Evolutionary conservation across 1,139 yeast genomes (phyloP).

Genomic region (Suhomyces yuchorum): DNA sequence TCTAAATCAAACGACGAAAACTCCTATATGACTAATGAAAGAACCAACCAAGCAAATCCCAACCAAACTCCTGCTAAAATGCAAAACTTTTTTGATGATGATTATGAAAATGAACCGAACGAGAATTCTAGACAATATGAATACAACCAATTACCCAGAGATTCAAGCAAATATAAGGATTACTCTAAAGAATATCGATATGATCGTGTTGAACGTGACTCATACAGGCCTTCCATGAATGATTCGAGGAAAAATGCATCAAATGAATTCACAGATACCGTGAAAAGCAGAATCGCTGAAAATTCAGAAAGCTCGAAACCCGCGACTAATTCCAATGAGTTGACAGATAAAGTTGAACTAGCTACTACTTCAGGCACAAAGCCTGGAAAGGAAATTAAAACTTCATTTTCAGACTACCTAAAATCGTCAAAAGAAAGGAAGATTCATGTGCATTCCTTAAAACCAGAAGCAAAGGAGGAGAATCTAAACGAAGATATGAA

Average conservation of each 20-base stretch:
- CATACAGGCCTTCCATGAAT: background rate
- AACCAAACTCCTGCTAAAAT: conserved; percentile 14
- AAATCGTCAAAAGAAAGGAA: conserved; percentile 15
- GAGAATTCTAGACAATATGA: background rate
- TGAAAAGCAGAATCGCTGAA: background rate
- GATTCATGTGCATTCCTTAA: conserved; percentile 9
- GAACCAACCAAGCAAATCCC: background rate
- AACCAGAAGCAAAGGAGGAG: background rate
- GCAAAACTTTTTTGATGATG: conserved; percentile 21
- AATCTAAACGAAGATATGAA: background rate
- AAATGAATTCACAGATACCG: background rate
- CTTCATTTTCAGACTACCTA: conserved; percentile 21
- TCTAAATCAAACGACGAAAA: background rate
- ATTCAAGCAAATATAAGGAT: background rate
- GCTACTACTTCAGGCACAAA: background rate
- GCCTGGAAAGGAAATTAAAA: conserved; percentile 6
- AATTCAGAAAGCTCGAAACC: background rate
- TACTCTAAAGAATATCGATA: background rate
- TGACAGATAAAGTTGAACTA: background rate
- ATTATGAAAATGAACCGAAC: conserved; percentile 8
- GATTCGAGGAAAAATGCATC: background rate
- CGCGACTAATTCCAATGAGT: background rate
- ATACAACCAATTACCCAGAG: background rate
- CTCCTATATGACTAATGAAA: conserved; percentile 9
- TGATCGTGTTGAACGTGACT: background rate